Conservation (phyloP, 139 green algal species). For the Yamagishiella unicocca region DNA sequence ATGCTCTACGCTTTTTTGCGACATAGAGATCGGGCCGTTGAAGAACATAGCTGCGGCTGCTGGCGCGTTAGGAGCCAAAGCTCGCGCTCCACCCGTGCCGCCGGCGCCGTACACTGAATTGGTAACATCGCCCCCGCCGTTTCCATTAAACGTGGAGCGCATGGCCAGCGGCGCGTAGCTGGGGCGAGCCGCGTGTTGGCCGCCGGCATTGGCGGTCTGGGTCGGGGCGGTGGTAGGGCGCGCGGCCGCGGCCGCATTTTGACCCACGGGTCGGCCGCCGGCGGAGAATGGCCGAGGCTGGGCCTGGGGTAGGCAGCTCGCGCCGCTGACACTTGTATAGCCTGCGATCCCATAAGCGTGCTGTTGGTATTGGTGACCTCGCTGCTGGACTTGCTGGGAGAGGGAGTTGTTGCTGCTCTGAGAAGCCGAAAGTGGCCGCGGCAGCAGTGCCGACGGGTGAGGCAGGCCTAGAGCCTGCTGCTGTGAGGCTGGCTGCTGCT, state of each 20-base stretch:
- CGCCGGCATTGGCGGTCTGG: neutral
- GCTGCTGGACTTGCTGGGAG: neutral
- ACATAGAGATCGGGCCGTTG: constrained; percentile 7
- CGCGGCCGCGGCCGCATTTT: neutral
- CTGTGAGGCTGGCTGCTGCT: neutral
- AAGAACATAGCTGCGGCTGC: neutral
- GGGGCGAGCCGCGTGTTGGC: neutral
- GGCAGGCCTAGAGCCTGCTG: neutral
- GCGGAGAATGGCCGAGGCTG: constrained; percentile 3
- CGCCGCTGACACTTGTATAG: constrained; percentile 11
- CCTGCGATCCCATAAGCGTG: neutral
- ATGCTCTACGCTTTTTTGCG: neutral
- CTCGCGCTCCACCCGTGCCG: neutral
- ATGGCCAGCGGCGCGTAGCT: constrained; percentile 1
- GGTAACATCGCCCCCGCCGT: too few relatives aligned
- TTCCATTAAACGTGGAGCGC: neutral
- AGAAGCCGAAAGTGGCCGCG: neutral
- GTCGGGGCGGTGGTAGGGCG: neutral
- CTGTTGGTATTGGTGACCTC: neutral
- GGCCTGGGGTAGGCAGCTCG: neutral
- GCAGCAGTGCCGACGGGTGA: neutral
- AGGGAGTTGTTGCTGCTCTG: constrained; percentile 6
- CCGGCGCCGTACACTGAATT: neutral
- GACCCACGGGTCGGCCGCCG: constrained; percentile 18
- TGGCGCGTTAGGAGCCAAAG: neutral